These are phyloP conservation scores for Protomyces inouyei DNA, from an alignment of 1,139 yeast genomes.

Conservation along the genomic window DNA sequence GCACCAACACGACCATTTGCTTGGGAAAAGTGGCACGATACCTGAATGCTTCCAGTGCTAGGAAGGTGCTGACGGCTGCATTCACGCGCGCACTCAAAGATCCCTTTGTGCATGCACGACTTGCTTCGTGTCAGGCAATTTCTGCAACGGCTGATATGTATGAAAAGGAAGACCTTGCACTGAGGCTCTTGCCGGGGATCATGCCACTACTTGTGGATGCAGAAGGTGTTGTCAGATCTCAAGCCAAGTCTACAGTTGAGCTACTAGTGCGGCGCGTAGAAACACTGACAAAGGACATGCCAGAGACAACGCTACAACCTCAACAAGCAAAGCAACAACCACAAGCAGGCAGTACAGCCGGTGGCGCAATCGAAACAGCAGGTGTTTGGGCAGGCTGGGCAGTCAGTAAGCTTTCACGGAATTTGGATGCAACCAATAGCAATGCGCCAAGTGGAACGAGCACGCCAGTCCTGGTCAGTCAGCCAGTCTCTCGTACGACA, in stretches of 20 bases:
- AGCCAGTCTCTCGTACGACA: conserved; percentile 2
- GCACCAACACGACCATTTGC: conserved; percentile 78
- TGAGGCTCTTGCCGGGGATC: conserved; percentile 75
- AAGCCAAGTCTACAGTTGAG: conserved; percentile 8
- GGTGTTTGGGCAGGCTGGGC: conserved; percentile 28
- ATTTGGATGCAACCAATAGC: not conserved
- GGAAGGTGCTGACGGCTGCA: conserved; percentile 74
- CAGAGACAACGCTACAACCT: conserved; percentile 6
- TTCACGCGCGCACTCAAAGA: conserved; percentile 79
- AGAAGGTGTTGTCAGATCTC: conserved; percentile 7
- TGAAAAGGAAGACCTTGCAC: conserved; percentile 70
- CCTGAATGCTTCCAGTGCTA: conserved; percentile 49
- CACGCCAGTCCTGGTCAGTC: not conserved
- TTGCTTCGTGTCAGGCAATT: conserved; percentile 74
- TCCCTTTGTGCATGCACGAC: conserved; percentile 67
- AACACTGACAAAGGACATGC: conserved; percentile 9
- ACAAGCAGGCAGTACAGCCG: not conserved
- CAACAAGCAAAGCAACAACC: not conserved
- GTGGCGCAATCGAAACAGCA: conserved; percentile 19
- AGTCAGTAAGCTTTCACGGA: conserved; percentile 15
- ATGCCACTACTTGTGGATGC: conserved; percentile 76
- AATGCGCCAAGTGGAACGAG: not conserved
- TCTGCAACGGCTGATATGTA: conserved; percentile 61
- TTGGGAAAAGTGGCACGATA: conserved; percentile 65
- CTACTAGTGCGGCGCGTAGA: not conserved